phyloP scores from a whole-genome alignment of 177 flowering plant genomes.

The Vitis hybrid region DNA sequence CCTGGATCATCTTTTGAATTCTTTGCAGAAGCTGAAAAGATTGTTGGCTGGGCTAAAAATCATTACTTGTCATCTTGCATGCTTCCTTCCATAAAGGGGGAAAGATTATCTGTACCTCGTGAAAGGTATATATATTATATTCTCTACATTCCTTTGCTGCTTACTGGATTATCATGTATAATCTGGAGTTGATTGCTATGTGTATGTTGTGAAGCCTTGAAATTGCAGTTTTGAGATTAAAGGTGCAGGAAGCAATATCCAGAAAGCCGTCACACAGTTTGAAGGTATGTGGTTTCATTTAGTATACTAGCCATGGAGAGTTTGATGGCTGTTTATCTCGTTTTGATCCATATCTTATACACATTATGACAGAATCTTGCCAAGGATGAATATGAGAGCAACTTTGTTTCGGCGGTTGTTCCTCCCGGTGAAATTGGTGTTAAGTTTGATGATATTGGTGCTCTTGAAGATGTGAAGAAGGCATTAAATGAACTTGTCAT shows the following conservation, averaged over 20 bases:
- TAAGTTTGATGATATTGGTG: constrained; percentile 92
- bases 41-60: constrained; percentile 97
- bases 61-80: constrained; percentile 70
- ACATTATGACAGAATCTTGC: constrained; percentile 67
- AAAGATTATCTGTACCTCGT: constrained; percentile 63
- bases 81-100: constrained; percentile 70
- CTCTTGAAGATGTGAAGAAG: constrained; percentile 93
- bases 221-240: constrained; percentile 75
- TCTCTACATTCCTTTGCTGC: neutral
- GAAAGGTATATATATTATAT: constrained; percentile 55
- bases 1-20: neutral
- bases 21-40: constrained; percentile 87
- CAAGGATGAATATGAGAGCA: constrained; percentile 92
- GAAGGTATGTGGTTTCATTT: constrained; percentile 47
- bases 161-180: neutral
- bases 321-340: constrained; percentile 3
- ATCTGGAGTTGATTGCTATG: constrained; percentile 10
- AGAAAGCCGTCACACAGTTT: constrained; percentile 71
- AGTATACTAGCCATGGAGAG: neutral
- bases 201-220: constrained; percentile 67
- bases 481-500: constrained; percentile 91
- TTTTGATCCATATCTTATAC: neutral
- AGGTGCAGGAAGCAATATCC: constrained; percentile 66
- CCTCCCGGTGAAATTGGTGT: constrained; percentile 95
- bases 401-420: constrained; percentile 93